Conservation (phyloP, 345 rosid species). For the Populus nigra region DNA sequence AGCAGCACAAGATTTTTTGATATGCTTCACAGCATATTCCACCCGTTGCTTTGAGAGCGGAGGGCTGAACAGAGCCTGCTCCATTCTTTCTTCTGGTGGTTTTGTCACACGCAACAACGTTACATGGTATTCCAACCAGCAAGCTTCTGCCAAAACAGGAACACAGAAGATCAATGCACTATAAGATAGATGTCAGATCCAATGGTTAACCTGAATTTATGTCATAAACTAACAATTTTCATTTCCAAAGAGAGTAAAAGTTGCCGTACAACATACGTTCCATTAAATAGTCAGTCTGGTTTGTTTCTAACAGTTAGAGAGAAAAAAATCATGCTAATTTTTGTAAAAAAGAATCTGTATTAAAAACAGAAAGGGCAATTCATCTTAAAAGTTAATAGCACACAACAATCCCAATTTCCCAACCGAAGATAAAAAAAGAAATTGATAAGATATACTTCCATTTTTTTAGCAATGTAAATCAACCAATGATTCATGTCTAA, state of each 20-base stretch:
- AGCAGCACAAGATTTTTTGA: conserved; percentile 64
- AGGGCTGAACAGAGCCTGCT: conserved; percentile 88
- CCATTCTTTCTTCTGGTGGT: conserved; percentile 91
- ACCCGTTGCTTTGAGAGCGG: conserved; percentile 95
- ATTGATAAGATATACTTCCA: not conserved
- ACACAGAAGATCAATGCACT: not conserved
- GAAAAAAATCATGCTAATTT: not conserved
- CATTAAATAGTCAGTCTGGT: not conserved
- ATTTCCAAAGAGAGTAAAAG: no score
- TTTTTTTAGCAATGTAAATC: not conserved
- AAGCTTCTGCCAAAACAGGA: conserved; percentile 23
- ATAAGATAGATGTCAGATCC: conserved; percentile 10
- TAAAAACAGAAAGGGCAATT: not conserved
- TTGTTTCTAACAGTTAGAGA: not conserved
- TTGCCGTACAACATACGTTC: no score
- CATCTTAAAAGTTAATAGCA: not conserved
- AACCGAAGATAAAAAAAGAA: not conserved
- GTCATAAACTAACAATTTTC: not conserved
- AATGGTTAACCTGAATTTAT: not conserved
- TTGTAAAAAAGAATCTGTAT: no score
- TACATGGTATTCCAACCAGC: conserved; percentile 48
- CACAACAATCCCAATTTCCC: not conserved
- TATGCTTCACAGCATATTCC: conserved; percentile 79
- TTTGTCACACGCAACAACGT: conserved; percentile 60
- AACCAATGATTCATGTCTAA: not conserved